These are phyloP conservation scores for Leccinum obscurum DNA, from an alignment of 768 basidiomycete species.

Conservation along the genomic window DNA sequence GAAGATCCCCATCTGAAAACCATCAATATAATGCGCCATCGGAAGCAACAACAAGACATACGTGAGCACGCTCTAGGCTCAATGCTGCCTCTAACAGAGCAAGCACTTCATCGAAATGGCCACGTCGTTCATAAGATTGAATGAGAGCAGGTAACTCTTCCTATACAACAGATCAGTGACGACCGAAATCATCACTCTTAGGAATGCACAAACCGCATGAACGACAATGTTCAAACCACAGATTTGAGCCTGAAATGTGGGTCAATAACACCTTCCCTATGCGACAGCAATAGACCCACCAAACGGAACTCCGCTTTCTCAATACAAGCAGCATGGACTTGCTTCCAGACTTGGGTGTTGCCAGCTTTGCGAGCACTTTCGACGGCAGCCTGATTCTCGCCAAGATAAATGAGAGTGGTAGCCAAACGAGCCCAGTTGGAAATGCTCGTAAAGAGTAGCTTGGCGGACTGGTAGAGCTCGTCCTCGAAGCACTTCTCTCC, in stretches of 20 bases:
- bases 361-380: conserved; percentile 99
- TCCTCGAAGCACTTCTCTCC: conserved; percentile 99
- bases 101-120: conserved; percentile 94
- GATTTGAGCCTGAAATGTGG: conserved; percentile 75
- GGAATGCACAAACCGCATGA: conserved; percentile 56
- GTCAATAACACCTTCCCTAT: conserved; percentile 8
- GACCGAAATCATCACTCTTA: conserved; percentile 6
- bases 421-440: conserved; percentile 99
- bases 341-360: conserved; percentile 99
- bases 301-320: conserved; percentile 97
- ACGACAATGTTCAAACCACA: conserved; percentile 98
- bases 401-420: conserved; percentile 96
- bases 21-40: conserved; percentile 15
- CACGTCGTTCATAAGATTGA: conserved; percentile 84
- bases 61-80: conserved; percentile 94
- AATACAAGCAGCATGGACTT: conserved; percentile 97
- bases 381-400: conserved; percentile 97
- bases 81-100: conserved; percentile 90
- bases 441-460: conserved; percentile 93
- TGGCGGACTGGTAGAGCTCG: conserved; percentile 95
- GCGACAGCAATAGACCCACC: conserved; percentile 38
- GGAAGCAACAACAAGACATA: conserved; percentile 32
- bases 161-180: conserved; percentile 34
- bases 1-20: conserved; percentile 87
- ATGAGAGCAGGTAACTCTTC: conserved; percentile 78